phyloP scores from a whole-genome alignment of 805 yeast species.

The Tetrapisispora nanseiensis region DNA sequence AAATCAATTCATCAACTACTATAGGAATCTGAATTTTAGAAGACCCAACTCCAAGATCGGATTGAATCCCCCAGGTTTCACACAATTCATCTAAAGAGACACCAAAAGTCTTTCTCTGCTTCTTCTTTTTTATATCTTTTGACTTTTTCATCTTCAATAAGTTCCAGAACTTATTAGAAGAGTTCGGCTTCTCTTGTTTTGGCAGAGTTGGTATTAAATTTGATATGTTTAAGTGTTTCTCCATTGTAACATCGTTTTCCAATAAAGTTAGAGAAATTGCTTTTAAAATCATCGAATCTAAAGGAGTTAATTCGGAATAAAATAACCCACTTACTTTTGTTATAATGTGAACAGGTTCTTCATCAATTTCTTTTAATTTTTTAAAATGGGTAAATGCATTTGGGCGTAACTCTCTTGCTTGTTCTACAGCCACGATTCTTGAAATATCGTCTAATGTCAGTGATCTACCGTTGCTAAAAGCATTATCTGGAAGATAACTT shows the following conservation, averaged over 20 bases:
- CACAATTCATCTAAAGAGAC: constrained; percentile 61
- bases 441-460: constrained; percentile 94
- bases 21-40: constrained; percentile 71
- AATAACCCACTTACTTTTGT: constrained; percentile 34
- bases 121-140: constrained; percentile 19
- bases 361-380: constrained; percentile 25
- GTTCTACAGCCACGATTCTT: constrained; percentile 92
- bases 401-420: constrained; percentile 86
- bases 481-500: constrained; percentile 40
- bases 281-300: constrained; percentile 46
- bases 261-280: constrained; percentile 36
- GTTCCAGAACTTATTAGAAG: constrained; percentile 20
- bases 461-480: constrained; percentile 71
- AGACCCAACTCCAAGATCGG: constrained; percentile 79
- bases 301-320: constrained; percentile 42
- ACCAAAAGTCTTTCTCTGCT: constrained; percentile 55
- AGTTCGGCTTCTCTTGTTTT: neutral
- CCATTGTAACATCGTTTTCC: constrained; percentile 13
- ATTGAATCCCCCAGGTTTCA: constrained; percentile 65
- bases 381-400: constrained; percentile 83
- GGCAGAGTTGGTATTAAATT: constrained; percentile 2
- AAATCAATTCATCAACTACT: constrained; percentile 74
- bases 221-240: constrained; percentile 2
- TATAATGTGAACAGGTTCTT: constrained; percentile 11
- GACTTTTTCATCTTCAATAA: constrained; percentile 23